Percentiles rank a stretch among this genome's conserved stretches.
These are phyloP conservation scores for Lentinula guzmanii DNA, from an alignment of 768 basidiomycete species.

Conservation along the genomic window DNA sequence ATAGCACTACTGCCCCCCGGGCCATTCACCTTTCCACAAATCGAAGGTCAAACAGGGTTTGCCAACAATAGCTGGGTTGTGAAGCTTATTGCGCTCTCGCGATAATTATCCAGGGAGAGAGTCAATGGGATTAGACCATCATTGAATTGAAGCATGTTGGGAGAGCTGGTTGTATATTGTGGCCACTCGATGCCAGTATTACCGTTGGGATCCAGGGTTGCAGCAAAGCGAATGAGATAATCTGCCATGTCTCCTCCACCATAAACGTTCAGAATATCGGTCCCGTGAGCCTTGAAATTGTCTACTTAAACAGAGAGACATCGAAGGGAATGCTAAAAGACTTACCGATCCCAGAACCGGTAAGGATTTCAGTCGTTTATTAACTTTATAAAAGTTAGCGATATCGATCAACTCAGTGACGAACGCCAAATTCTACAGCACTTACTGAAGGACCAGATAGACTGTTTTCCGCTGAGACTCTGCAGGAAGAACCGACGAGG, in stretches of 20 bases:
- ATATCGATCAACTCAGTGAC: not conserved
- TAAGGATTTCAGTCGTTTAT: constrained; percentile 18
- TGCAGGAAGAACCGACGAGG: constrained; percentile 29
- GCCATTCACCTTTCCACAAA: too few relatives aligned
- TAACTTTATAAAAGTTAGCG: constrained; percentile 13
- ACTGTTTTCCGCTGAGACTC: constrained; percentile 22
- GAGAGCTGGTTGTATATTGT: constrained; percentile 19
- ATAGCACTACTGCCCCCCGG: too few relatives aligned
- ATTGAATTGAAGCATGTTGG: constrained; percentile 19
- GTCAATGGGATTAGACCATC: constrained; percentile 7
- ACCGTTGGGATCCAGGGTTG: constrained; percentile 8
- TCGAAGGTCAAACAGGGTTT: too few relatives aligned
- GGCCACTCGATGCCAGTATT: constrained; percentile 17
- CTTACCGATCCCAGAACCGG: constrained; percentile 22
- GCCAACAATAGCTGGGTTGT: not conserved
- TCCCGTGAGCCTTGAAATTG: constrained; percentile 13
- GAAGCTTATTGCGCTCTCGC: constrained; percentile 7
- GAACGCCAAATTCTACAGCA: not conserved
- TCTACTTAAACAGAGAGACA: constrained; percentile 3
- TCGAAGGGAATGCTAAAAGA: not conserved
- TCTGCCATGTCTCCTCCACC: constrained; percentile 18
- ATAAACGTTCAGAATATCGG: constrained; percentile 20
- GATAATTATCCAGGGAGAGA: constrained; percentile 23
- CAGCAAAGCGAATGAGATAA: constrained; percentile 20
- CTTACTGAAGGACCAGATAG: constrained; percentile 34